Conservation (phyloP, 1,284 basidiomycete genomes). For the Flammula alnicola region DNA sequence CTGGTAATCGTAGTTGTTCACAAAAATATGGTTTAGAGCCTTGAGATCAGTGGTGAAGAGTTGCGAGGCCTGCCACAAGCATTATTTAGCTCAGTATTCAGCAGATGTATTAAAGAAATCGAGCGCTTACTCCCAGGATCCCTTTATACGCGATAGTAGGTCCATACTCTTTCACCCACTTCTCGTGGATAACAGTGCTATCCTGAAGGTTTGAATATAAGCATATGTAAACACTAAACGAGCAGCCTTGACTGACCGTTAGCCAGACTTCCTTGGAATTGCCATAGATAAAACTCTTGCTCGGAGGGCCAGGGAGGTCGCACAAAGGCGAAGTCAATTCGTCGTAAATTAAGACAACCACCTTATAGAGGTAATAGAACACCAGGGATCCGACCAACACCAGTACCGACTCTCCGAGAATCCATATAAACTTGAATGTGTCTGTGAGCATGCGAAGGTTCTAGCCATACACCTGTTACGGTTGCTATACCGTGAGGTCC, state of each 20-base stretch:
- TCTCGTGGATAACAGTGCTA: slow-evolving; percentile 37
- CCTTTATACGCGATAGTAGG: slow-evolving; percentile 50
- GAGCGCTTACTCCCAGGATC: slow-evolving; percentile 45
- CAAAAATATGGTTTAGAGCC: slow-evolving; percentile 54
- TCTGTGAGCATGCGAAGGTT: not conserved
- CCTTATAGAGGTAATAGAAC: slow-evolving; percentile 37
- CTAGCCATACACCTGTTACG: no score
- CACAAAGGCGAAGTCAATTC: slow-evolving; percentile 47
- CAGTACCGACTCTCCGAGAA: not conserved
- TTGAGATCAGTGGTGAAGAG: slow-evolving; percentile 54
- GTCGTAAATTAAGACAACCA: slow-evolving; percentile 30
- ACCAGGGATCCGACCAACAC: slow-evolving; percentile 8
- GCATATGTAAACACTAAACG: no score
- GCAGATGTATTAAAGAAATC: not conserved
- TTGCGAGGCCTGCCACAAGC: slow-evolving; percentile 36
- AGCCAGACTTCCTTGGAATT: slow-evolving; percentile 50
- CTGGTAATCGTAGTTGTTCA: slow-evolving; percentile 49
- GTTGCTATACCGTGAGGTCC: no score
- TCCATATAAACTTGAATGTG: not conserved
- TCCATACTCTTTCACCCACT: slow-evolving; percentile 64
- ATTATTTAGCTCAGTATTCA: not conserved
- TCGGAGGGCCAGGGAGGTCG: slow-evolving; percentile 54
- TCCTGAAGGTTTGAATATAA: slow-evolving; percentile 1
- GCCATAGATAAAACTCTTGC: slow-evolving; percentile 46
- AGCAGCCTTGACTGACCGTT: slow-evolving; percentile 34